A percentile compares a stretch with the other conserved stretches of the same genome.
These are phyloP conservation scores for Pseudonitzschia multiseries DNA, from an alignment of 108 stramenopile species.

Conservation along the genomic window DNA sequence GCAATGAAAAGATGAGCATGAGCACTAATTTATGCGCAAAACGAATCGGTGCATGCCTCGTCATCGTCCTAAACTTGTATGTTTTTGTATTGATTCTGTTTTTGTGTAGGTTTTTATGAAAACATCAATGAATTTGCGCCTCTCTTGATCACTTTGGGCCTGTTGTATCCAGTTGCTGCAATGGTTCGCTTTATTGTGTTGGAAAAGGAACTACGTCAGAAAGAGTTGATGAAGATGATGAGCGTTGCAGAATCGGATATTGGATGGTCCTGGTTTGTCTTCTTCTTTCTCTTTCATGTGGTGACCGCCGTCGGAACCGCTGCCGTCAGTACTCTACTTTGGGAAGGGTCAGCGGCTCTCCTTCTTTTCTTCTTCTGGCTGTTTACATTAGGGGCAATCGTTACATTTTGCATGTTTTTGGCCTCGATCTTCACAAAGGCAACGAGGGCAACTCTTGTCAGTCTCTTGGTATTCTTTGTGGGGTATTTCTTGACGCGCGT, in stretches of 20 bases:
- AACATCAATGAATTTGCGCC: constrained; percentile 37
- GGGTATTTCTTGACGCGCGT: constrained; percentile 71
- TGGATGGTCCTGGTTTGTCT: constrained; percentile 75
- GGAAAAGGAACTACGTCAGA: constrained; percentile 81
- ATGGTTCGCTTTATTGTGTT: constrained; percentile 58
- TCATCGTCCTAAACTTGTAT: constrained; percentile 19
- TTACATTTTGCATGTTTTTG: constrained; percentile 59
- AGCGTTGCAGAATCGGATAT: constrained; percentile 67
- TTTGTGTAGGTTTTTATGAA: constrained; percentile 29
- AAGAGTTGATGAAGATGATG: constrained; percentile 92
- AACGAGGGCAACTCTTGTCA: constrained; percentile 71
- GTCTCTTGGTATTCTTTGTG: constrained; percentile 73
- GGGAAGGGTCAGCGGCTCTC: constrained; percentile 41
- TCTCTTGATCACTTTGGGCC: constrained; percentile 49
- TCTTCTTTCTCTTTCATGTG: constrained; percentile 57
- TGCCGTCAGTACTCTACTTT: constrained; percentile 50
- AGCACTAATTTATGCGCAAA: constrained; percentile 59
- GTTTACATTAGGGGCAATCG: constrained; percentile 39
- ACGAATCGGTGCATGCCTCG: constrained; percentile 40
- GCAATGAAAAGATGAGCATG: no score
- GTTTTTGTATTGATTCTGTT: background rate
- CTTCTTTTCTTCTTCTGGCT: constrained; percentile 71
- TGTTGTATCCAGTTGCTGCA: constrained; percentile 70
- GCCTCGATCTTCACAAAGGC: constrained; percentile 66
- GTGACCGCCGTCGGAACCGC: constrained; percentile 47